Percentiles rank a stretch among this genome's conserved stretches.
phyloP scores from a whole-genome alignment of 202 grass and related monocot genomes.

The Bolboschoenoplectus hybrid region DNA sequence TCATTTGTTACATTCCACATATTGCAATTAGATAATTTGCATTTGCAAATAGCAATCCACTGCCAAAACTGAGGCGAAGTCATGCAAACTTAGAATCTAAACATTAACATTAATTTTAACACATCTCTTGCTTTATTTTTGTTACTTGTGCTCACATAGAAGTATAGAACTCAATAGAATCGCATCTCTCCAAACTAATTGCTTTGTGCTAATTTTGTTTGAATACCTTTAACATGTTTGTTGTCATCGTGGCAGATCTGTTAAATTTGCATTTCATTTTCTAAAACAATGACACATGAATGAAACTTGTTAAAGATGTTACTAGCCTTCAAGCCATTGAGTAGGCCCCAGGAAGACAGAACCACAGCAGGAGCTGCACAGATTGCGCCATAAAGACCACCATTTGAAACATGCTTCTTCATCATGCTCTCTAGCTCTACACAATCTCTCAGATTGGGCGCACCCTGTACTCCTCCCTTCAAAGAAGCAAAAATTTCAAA shows the following conservation, averaged over 20 bases:
- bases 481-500: slow-evolving; percentile 17
- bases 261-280: not conserved
- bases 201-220: too few species aligned
- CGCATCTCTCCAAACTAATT: too few species aligned
- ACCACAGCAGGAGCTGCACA: slow-evolving; percentile 48
- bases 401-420: slow-evolving; percentile 50
- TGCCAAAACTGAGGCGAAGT: not conserved
- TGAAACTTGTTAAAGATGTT: not conserved
- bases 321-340: slow-evolving; percentile 63
- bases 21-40: not conserved
- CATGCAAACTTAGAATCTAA: not conserved
- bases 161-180: not conserved
- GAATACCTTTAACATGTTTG: not conserved
- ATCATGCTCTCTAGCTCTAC: slow-evolving; percentile 58
- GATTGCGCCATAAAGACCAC: slow-evolving; percentile 59
- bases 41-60: not conserved
- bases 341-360: slow-evolving; percentile 63
- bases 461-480: slow-evolving; percentile 60
- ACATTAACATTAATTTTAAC: not conserved
- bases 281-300: not conserved
- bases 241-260: not conserved
- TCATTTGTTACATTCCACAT: not conserved
- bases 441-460: slow-evolving; percentile 51
- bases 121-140: not conserved
- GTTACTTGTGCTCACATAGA: not conserved